phyloP scores from a whole-genome alignment of 305 asterid genomes.

The Fraxinus xanthoxyloides region DNA sequence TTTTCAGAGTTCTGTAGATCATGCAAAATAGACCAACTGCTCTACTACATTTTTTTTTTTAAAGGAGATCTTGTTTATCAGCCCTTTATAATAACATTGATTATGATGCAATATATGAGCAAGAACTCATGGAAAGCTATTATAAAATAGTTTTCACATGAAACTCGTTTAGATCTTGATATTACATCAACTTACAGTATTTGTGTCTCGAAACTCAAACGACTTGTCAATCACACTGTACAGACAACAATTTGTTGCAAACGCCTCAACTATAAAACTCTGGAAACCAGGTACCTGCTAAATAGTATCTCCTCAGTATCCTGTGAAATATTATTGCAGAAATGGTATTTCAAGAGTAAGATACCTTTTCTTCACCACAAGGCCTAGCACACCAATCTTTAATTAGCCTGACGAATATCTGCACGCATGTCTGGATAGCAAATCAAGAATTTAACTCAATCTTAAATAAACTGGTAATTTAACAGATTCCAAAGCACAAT shows the following conservation, averaged over 20 bases:
- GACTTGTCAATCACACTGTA: conserved; percentile 92
- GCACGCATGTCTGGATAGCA: conserved; percentile 74
- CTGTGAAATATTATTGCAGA: conserved; percentile 10
- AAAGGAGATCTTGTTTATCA: not conserved
- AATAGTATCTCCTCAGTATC: conserved; percentile 27
- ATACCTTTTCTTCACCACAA: conserved; percentile 70
- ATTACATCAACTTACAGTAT: conserved; percentile 65
- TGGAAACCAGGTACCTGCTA: conserved; percentile 89
- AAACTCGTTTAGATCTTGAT: not conserved
- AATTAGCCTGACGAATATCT: conserved; percentile 78
- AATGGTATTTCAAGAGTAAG: conserved; percentile 14
- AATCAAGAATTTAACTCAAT: conserved; percentile 22
- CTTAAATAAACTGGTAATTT: conserved; percentile 8
- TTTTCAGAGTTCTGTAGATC: not conserved
- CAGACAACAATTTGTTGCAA: conserved; percentile 82
- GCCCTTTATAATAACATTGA: not conserved
- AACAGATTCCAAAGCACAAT: conserved; percentile 5
- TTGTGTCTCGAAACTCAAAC: conserved; percentile 82
- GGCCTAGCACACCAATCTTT: conserved; percentile 81
- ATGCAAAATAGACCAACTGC: not conserved
- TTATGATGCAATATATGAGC: not conserved
- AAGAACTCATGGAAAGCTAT: not conserved
- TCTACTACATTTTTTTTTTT: not conserved
- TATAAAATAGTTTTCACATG: not conserved
- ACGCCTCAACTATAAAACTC: conserved; percentile 68